A percentile compares a stretch with the other conserved stretches of the same genome.
phyloP scores from a whole-genome alignment of 1,284 basidiomycete species.

The Serendipita sp. region DNA sequence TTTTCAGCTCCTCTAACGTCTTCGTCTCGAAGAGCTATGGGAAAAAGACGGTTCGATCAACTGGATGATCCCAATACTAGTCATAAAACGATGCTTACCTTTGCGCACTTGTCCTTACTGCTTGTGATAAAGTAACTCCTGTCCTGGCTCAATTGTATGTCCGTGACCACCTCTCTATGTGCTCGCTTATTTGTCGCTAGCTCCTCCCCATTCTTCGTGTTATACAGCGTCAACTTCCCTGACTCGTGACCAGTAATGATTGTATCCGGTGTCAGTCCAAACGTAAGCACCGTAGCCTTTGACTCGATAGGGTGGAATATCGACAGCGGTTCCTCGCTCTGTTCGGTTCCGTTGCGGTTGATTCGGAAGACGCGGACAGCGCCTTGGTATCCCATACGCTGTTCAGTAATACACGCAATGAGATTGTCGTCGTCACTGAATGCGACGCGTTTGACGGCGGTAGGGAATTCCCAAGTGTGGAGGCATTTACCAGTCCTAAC shows the following conservation, averaged over 20 bases:
- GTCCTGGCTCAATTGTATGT: constrained; percentile 84
- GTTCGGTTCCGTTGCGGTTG: constrained; percentile 64
- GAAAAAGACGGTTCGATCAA: background rate
- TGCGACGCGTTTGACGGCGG: constrained; percentile 89
- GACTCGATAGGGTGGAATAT: constrained; percentile 84
- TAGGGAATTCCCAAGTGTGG: constrained; percentile 93
- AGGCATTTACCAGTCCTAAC: constrained; percentile 84
- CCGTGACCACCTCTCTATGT: constrained; percentile 75
- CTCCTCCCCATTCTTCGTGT: constrained; percentile 80
- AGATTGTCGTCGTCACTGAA: constrained; percentile 79
- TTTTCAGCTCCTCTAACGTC: constrained; percentile 83
- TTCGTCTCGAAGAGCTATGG: constrained; percentile 78
- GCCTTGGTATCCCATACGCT: constrained; percentile 83
- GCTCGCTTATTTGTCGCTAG: constrained; percentile 68
- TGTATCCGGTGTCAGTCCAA: constrained; percentile 64
- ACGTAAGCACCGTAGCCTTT: constrained; percentile 91
- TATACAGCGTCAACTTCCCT: constrained; percentile 85
- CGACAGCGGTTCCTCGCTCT: constrained; percentile 57
- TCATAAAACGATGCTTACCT: constrained; percentile 38
- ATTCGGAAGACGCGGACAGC: constrained; percentile 84
- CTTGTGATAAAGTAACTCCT: constrained; percentile 92
- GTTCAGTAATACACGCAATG: constrained; percentile 89
- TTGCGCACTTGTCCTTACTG: constrained; percentile 89
- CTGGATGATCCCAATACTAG: background rate
- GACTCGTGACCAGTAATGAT: constrained; percentile 93